phyloP scores from a whole-genome alignment of 1,284 basidiomycete species.

The Irpex rosettiformis region DNA sequence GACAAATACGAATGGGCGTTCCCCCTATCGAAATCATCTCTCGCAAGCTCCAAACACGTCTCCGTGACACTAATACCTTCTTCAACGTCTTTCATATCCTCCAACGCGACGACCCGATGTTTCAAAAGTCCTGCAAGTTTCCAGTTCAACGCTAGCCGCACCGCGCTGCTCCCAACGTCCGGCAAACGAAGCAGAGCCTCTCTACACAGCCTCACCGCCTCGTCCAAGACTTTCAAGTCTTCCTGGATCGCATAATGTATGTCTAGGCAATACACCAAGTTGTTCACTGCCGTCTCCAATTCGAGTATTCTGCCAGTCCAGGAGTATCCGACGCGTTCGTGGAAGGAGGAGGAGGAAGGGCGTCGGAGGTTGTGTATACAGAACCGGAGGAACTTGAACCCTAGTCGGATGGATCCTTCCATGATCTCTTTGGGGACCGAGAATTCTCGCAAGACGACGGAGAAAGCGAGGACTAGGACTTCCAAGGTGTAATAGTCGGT shows the following conservation, averaged over 20 bases:
- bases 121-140: background rate
- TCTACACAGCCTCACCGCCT: background rate
- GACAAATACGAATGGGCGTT: background rate
- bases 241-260: background rate
- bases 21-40: background rate
- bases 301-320: background rate
- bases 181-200: background rate
- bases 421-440: background rate
- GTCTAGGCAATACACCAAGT: background rate
- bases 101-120: background rate
- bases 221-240: background rate
- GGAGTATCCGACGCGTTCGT: background rate
- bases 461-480: background rate
- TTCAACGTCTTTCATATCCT: background rate
- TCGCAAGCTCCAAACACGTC: background rate
- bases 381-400: background rate
- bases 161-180: background rate
- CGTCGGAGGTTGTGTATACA: background rate
- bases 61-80: background rate
- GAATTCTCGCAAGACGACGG: background rate
- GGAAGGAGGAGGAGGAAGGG: background rate
- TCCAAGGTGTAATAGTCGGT: background rate
- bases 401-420: background rate
- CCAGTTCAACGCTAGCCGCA: background rate
- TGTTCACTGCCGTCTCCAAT: background rate